These are phyloP conservation scores for Rhodosporidiobolus odoratus DNA, from an alignment of 768 basidiomycete species.

Conservation along the genomic window DNA sequence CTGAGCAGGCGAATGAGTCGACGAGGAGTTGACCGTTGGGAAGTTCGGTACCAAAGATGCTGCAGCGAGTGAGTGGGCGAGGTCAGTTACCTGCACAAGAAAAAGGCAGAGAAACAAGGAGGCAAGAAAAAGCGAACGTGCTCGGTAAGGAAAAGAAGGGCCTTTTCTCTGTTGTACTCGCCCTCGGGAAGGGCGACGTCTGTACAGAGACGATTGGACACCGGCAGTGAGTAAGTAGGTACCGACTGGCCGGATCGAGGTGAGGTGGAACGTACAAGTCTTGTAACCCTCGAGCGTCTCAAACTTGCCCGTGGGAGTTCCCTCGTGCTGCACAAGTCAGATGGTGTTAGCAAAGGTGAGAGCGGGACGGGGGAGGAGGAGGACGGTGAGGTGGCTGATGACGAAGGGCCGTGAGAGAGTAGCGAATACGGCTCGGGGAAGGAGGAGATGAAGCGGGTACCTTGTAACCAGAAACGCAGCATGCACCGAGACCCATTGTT, in stretches of 20 bases:
- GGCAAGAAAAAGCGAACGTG: background rate
- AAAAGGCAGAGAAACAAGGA: too few relatives aligned
- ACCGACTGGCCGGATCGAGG: background rate
- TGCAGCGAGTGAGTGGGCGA: background rate
- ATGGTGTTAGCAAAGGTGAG: background rate
- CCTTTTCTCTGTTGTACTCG: conserved; percentile 53
- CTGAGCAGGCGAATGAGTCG: conserved; percentile 41
- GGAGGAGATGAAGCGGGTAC: too few relatives aligned
- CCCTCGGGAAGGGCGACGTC: conserved; percentile 56
- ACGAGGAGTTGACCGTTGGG: conserved; percentile 37
- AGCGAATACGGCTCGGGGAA: too few relatives aligned
- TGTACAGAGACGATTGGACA: background rate
- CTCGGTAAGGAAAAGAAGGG: conserved; percentile 55
- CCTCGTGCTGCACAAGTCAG: conserved; percentile 29
- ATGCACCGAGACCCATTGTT: conserved; percentile 28
- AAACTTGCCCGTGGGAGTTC: conserved; percentile 48
- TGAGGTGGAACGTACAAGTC: conserved; percentile 43
- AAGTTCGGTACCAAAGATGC: conserved; percentile 34
- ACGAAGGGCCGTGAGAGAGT: too few relatives aligned
- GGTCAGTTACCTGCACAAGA: background rate
- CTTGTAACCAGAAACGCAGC: conserved; percentile 29
- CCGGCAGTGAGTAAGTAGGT: too few relatives aligned
- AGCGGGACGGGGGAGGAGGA: background rate
- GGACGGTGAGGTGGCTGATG: background rate
- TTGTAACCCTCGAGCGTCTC: conserved; percentile 53